Conservation (phyloP, 2,329 filamentous ascomycete genomes). For the Talaromyces pinophilus region DNA sequence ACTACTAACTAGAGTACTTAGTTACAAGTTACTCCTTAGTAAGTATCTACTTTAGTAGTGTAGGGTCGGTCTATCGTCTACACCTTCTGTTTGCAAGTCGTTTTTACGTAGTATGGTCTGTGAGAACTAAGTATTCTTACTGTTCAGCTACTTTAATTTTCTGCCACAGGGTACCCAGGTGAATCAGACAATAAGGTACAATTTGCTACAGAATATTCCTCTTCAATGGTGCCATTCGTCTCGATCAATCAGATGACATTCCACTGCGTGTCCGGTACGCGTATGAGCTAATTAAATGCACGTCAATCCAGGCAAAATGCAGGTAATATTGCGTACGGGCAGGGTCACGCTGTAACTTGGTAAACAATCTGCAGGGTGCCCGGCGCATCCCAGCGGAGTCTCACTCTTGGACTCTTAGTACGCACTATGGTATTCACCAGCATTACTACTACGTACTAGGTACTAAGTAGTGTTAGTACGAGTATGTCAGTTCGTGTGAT, state of each 20-base stretch:
- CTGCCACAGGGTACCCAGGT: too few species aligned
- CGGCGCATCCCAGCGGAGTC: conserved; percentile 7
- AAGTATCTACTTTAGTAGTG: too few species aligned
- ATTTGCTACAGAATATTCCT: background rate
- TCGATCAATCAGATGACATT: conserved; percentile 10
- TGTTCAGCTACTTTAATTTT: background rate
- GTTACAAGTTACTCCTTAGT: too few species aligned
- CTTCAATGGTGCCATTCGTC: background rate
- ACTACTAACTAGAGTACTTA: background rate
- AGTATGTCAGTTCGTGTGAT: background rate
- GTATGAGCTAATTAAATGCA: background rate
- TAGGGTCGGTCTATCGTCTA: background rate
- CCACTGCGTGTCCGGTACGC: background rate
- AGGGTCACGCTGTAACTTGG: background rate
- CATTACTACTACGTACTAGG: too few species aligned
- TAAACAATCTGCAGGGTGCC: conserved; percentile 9
- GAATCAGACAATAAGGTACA: background rate
- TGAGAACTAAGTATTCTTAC: background rate
- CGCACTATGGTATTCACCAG: too few species aligned
- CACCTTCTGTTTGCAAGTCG: background rate
- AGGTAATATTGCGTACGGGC: background rate
- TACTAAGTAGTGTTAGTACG: too few species aligned
- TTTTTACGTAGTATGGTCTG: background rate
- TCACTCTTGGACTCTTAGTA: background rate
- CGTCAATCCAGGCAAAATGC: background rate